These are phyloP conservation scores for Colletotrichum shisoi DNA, from an alignment of 2,329 filamentous ascomycete genomes.

Conservation along the genomic window DNA sequence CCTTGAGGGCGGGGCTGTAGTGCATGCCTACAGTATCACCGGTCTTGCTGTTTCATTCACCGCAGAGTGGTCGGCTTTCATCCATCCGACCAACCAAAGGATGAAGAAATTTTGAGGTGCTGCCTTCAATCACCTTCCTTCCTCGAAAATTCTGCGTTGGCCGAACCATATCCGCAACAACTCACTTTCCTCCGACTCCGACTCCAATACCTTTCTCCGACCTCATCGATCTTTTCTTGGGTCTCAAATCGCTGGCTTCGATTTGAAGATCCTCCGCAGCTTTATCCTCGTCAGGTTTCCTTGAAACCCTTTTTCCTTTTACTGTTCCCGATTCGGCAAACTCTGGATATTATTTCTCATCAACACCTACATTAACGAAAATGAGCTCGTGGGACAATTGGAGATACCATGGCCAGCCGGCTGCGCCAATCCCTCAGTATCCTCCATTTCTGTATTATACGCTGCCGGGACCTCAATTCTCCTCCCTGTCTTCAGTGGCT, in stretches of 20 bases:
- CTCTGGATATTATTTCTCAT: background rate
- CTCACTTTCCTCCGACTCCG: slow-evolving; percentile 5
- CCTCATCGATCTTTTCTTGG: background rate
- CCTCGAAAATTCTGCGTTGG: background rate
- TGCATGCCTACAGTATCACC: slow-evolving; percentile 2
- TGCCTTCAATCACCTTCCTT: slow-evolving; percentile 6
- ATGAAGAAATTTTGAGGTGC: slow-evolving; percentile 3
- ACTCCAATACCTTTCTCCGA: background rate
- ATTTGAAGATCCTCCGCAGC: background rate
- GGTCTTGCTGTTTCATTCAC: background rate
- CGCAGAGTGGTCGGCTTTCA: background rate
- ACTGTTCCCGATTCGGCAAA: background rate
- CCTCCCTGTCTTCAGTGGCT: background rate
- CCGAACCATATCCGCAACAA: background rate
- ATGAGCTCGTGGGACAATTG: slow-evolving; percentile 11
- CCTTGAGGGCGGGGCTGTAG: slow-evolving; percentile 11
- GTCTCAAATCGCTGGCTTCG: slow-evolving; percentile 4
- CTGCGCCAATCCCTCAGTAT: background rate
- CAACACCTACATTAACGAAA: background rate
- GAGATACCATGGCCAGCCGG: background rate
- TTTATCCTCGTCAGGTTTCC: background rate
- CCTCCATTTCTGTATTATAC: background rate
- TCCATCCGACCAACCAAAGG: background rate
- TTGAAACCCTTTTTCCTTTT: background rate
- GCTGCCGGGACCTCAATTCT: too few relatives aligned